A percentile compares a stretch with the other conserved stretches of the same genome.
Conservation (phyloP, 192 early-diverging fungal species). For the Rhizophagus clarus region DNA sequence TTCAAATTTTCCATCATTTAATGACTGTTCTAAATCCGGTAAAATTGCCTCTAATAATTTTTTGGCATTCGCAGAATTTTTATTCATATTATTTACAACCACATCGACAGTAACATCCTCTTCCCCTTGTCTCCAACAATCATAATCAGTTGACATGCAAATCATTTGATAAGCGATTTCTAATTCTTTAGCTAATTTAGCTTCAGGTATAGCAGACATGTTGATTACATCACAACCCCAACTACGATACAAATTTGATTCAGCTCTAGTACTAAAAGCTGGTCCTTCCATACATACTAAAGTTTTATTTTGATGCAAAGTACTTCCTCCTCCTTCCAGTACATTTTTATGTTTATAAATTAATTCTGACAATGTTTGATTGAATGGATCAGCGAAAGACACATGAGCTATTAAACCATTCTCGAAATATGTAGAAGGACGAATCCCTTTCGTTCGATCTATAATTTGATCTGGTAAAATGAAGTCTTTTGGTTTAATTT, state of each 20-base stretch:
- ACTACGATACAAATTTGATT: slow-evolving; percentile 93
- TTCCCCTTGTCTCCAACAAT: slow-evolving; percentile 80
- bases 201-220: slow-evolving; percentile 95
- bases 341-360: slow-evolving; percentile 57
- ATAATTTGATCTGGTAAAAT: slow-evolving; percentile 93
- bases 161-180: slow-evolving; percentile 99
- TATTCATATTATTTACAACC: slow-evolving; percentile 86
- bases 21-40: slow-evolving; percentile 70
- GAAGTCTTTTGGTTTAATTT: slow-evolving; percentile 94
- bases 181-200: slow-evolving; percentile 96
- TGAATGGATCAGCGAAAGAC: slow-evolving; percentile 94
- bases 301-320: slow-evolving; percentile 83
- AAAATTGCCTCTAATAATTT: slow-evolving; percentile 74
- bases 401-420: slow-evolving; percentile 89
- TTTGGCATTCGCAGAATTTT: slow-evolving; percentile 85
- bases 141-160: slow-evolving; percentile 99
- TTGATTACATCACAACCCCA: slow-evolving; percentile 97
- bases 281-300: slow-evolving; percentile 98
- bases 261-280: slow-evolving; percentile 95
- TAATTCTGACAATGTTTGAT: slow-evolving; percentile 69
- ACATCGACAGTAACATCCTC: slow-evolving; percentile 85
- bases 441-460: slow-evolving; percentile 97
- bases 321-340: slow-evolving; percentile 34
- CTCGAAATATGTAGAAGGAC: slow-evolving; percentile 93
- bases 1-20: slow-evolving; percentile 53